Evolutionary conservation across 371 early-diverging fungal genomes (phyloP).

Genomic region (Saksenaea oblongispora): DNA sequence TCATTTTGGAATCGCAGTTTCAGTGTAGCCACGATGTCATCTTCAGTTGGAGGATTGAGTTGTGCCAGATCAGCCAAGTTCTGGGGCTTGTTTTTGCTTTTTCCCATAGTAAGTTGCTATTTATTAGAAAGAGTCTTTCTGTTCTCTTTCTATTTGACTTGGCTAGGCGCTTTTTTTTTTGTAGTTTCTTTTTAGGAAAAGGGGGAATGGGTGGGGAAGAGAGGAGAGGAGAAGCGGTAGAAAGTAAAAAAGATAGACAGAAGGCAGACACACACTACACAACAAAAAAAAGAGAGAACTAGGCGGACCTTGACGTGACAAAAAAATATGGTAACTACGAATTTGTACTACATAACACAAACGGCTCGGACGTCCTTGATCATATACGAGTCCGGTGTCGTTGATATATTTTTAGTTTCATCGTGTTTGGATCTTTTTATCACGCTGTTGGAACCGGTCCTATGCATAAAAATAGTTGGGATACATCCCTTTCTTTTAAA

Average conservation of each 20-base stretch:
- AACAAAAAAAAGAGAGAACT: background rate
- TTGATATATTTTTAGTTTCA: slow-evolving; percentile 2
- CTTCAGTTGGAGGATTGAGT: slow-evolving; percentile 30
- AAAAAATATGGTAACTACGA: slow-evolving; percentile 2
- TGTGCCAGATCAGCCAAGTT: slow-evolving; percentile 29
- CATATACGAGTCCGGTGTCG: background rate
- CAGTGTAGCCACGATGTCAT: slow-evolving; percentile 53
- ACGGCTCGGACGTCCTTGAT: slow-evolving; percentile 6
- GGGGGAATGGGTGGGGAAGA: slow-evolving; percentile 5
- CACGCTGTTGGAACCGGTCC: background rate
- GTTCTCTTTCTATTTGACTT: slow-evolving; percentile 2
- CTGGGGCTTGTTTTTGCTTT: slow-evolving; percentile 22
- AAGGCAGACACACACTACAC: background rate
- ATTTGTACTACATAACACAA: slow-evolving; percentile 4
- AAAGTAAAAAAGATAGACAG: background rate
- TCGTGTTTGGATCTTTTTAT: background rate
- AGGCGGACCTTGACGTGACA: slow-evolving; percentile 3
- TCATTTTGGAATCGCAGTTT: slow-evolving; percentile 56
- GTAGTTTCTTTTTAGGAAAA: background rate
- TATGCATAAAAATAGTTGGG: background rate
- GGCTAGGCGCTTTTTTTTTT: background rate
- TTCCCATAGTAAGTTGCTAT: slow-evolving; percentile 18
- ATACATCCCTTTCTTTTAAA: background rate
- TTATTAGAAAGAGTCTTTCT: background rate
- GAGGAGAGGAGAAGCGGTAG: slow-evolving; percentile 8